Percentiles rank a stretch among this genome's conserved stretches.
phyloP scores from a whole-genome alignment of 2,329 filamentous ascomycete species.

The Pseudopyrenochaeta lycopersici region DNA sequence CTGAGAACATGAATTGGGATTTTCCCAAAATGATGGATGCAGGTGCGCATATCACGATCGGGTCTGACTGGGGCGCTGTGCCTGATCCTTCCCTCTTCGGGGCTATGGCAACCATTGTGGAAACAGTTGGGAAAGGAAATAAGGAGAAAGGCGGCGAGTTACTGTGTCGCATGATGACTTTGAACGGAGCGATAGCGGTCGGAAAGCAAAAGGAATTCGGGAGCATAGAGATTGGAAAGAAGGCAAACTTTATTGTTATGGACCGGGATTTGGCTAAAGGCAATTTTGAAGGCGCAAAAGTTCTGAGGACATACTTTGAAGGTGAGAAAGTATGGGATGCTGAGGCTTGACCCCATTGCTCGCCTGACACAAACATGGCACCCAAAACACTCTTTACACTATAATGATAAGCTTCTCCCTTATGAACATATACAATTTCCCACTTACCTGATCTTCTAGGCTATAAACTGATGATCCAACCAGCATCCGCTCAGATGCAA shows the following conservation, averaged over 20 bases:
- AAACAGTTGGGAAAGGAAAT: slow-evolving; percentile 14
- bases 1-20: slow-evolving; percentile 35
- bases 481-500: too few relatives aligned
- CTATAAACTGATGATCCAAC: too few relatives aligned
- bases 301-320: slow-evolving; percentile 43
- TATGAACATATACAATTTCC: too few relatives aligned
- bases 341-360: too few relatives aligned
- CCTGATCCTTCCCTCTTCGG: slow-evolving; percentile 25
- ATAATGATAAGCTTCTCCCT: too few relatives aligned
- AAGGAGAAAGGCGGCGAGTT: slow-evolving; percentile 18
- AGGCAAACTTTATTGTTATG: slow-evolving; percentile 43
- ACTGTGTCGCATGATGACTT: slow-evolving; percentile 34
- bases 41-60: slow-evolving; percentile 42
- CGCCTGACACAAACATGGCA: too few relatives aligned
- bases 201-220: slow-evolving; percentile 33
- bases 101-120: slow-evolving; percentile 18
- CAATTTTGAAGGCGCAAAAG: slow-evolving; percentile 34
- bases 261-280: slow-evolving; percentile 40
- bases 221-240: slow-evolving; percentile 44
- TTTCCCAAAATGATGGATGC: slow-evolving; percentile 36
- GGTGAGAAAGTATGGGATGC: slow-evolving; percentile 20
- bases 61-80: slow-evolving; percentile 32
- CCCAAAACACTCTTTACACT: too few relatives aligned
- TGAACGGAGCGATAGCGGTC: slow-evolving; percentile 40
- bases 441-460: too few relatives aligned